These are phyloP conservation scores for Aspergillus novoparasiticus DNA, from an alignment of 2,329 filamentous ascomycete genomes.

Conservation along the genomic window DNA sequence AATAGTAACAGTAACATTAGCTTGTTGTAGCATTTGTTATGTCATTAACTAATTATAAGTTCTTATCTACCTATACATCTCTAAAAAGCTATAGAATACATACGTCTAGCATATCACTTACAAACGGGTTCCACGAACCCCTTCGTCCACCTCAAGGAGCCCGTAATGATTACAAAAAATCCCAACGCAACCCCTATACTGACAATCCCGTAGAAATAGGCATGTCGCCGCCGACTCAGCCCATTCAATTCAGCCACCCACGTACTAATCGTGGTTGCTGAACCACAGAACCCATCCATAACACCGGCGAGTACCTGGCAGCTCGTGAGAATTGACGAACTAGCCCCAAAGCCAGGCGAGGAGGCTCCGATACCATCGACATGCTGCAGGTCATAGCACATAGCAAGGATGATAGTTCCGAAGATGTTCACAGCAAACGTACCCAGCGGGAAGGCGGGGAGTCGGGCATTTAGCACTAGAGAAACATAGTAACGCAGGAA, in stretches of 20 bases:
- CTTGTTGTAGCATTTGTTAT: background rate
- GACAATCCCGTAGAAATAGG: constrained; percentile 61
- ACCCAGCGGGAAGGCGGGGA: constrained; percentile 74
- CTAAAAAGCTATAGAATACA: background rate
- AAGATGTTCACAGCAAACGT: constrained; percentile 82
- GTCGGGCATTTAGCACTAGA: constrained; percentile 67
- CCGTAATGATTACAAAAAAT: constrained; percentile 57
- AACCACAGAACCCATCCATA: constrained; percentile 69
- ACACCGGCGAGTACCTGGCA: constrained; percentile 70
- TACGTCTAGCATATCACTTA: constrained; percentile 15
- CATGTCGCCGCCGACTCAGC: constrained; percentile 54
- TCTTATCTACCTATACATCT: background rate
- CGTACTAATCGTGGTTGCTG: constrained; percentile 67
- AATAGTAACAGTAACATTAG: background rate
- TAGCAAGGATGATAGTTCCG: constrained; percentile 73
- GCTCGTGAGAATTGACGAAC: constrained; percentile 43
- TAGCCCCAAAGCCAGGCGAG: constrained; percentile 48
- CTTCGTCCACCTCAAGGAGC: constrained; percentile 57
- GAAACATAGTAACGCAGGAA: constrained; percentile 74
- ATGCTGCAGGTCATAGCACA: constrained; percentile 79
- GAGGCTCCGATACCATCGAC: constrained; percentile 51
- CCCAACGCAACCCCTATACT: constrained; percentile 53
- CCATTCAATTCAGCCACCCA: constrained; percentile 65
- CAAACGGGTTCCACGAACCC: constrained; percentile 42
- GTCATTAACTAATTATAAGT: background rate